Evolutionary conservation across 2,329 filamentous ascomycete genomes (phyloP).

Genomic region (Fusarium nanum): DNA sequence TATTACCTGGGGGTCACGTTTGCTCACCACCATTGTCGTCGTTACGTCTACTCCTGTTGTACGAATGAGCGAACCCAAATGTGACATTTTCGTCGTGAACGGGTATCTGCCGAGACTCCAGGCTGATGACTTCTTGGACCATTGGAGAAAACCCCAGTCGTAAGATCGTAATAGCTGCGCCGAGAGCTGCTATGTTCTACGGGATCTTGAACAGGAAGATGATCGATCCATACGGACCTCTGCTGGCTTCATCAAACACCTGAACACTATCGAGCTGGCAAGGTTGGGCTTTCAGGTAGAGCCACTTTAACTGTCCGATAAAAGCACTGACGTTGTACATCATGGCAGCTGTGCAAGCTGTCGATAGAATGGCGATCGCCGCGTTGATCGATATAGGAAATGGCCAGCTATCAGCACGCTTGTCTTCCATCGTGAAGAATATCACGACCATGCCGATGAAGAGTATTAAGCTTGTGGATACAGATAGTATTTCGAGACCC

Average conservation of each 20-base stretch:
- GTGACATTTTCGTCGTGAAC: too few relatives aligned
- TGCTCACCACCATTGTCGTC: too few relatives aligned
- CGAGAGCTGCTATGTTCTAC: rapidly evolving
- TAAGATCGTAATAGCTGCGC: rapidly evolving
- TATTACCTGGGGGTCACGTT: rapidly evolving
- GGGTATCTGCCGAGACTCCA: too few relatives aligned
- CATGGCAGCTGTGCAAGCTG: neutral
- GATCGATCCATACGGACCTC: neutral
- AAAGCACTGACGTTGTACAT: neutral
- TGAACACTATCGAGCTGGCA: neutral
- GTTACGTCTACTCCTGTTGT: too few relatives aligned
- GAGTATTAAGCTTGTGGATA: neutral
- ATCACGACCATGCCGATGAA: neutral
- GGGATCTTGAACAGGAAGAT: rapidly evolving
- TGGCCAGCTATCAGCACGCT: neutral
- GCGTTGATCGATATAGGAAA: neutral
- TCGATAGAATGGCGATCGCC: rapidly evolving
- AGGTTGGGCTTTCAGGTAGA: neutral
- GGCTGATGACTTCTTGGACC: neutral
- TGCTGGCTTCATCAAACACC: rapidly evolving
- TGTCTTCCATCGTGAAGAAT: neutral
- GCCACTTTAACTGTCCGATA: neutral
- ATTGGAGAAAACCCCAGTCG: neutral
- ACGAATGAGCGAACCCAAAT: too few relatives aligned
- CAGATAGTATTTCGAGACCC: neutral